phyloP scores from a whole-genome alignment of 106 monocot species.

The Amphibolis antarctica region DNA sequence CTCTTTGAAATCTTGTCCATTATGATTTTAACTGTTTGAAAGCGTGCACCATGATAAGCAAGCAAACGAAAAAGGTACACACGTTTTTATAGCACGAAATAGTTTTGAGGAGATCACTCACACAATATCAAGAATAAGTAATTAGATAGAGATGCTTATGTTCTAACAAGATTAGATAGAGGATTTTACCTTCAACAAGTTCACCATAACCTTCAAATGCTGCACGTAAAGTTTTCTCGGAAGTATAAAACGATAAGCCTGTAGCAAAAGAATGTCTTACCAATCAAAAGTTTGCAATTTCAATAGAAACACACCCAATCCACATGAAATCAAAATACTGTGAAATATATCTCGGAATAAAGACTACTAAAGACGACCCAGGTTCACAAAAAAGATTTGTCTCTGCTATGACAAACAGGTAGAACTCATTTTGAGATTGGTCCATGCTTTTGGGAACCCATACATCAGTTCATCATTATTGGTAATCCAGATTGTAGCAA shows the following conservation, averaged over 20 bases:
- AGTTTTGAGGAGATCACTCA: no score
- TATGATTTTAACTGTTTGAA: conserved; percentile 69
- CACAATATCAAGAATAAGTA: no score
- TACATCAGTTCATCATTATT: no score
- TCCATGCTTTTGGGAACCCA: no score
- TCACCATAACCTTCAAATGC: conserved; percentile 90
- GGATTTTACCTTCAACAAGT: conserved; percentile 62
- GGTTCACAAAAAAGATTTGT: no score
- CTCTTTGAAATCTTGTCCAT: conserved; percentile 99
- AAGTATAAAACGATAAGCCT: conserved; percentile 97
- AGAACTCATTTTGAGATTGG: no score
- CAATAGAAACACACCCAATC: neutral
- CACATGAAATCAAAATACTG: neutral
- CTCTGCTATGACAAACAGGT: no score
- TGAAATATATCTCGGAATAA: neutral
- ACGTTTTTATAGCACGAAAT: no score
- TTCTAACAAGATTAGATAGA: neutral
- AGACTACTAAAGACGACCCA: neutral
- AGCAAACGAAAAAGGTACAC: neutral
- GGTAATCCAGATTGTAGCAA: no score
- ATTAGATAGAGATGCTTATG: neutral
- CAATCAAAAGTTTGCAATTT: neutral
- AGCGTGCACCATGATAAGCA: neutral
- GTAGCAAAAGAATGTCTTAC: neutral
- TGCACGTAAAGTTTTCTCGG: conserved; percentile 84